Evolutionary conservation across 1,284 basidiomycete species (phyloP).

Genomic region (Pholiota adiposa): DNA sequence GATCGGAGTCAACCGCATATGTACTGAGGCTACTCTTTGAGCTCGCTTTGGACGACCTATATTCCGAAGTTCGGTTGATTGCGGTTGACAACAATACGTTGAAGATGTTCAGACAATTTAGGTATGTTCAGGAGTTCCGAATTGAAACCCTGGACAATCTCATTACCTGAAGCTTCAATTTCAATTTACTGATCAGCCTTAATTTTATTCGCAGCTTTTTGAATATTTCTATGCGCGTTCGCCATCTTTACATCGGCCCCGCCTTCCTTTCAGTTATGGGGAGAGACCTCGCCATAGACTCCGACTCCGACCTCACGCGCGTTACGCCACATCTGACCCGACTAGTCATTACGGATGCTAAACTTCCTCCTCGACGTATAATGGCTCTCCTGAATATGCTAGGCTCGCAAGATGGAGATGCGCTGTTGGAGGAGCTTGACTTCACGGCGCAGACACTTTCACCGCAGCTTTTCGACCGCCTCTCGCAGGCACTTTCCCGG

Average conservation of each 20-base stretch:
- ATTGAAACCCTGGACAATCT: too few species aligned
- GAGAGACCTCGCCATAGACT: background rate
- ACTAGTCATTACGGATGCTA: conserved; percentile 9
- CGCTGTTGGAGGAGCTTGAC: background rate
- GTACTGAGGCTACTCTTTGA: conserved; percentile 24
- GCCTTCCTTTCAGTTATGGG: conserved; percentile 29
- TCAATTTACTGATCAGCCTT: background rate
- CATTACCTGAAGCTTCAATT: too few species aligned
- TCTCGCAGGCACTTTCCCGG: conserved; percentile 3
- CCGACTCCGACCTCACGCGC: conserved; percentile 7
- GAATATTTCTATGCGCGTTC: conserved; percentile 26
- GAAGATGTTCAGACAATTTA: conserved; percentile 23
- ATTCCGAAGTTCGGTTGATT: conserved; percentile 30
- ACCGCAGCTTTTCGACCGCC: conserved; percentile 8
- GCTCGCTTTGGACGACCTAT: conserved; percentile 27
- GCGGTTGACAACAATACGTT: conserved; percentile 19
- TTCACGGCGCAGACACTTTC: background rate
- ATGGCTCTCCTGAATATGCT: conserved; percentile 3
- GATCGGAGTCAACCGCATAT: conserved; percentile 26
- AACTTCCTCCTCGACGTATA: background rate
- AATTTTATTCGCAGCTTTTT: conserved; percentile 12
- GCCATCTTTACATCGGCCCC: conserved; percentile 28
- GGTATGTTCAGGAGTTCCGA: background rate
- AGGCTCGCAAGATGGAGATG: background rate
- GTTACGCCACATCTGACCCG: conserved; percentile 14